Percentiles rank a stretch among this genome's conserved stretches.
Conservation (phyloP, 192 early-diverging fungal genomes). For the Cladochytrium replicatum region DNA sequence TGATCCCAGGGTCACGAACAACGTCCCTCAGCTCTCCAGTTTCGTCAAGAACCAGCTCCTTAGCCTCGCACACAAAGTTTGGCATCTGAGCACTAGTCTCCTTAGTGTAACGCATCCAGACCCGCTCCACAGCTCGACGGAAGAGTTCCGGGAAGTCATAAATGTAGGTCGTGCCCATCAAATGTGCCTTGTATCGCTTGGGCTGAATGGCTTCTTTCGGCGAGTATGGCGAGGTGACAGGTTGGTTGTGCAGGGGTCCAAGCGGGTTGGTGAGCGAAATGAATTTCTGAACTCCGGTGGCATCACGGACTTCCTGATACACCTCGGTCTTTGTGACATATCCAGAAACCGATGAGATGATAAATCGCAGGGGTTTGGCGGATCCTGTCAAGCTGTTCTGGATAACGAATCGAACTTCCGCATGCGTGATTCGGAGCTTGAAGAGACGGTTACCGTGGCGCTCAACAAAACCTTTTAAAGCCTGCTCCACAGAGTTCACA, state of each 20-base stretch:
- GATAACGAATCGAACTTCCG: conserved; percentile 91
- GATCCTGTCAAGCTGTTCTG: conserved; percentile 40
- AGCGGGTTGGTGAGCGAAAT: conserved; percentile 65
- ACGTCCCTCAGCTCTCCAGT: conserved; percentile 62
- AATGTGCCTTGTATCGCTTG: conserved; percentile 92
- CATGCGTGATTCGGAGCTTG: conserved; percentile 88
- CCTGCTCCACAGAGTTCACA: conserved; percentile 67
- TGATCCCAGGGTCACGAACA: conserved; percentile 70
- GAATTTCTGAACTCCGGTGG: conserved; percentile 69
- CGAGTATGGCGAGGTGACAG: conserved; percentile 72
- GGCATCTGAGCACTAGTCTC: conserved; percentile 31
- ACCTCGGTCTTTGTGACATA: conserved; percentile 85
- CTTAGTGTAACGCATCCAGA: conserved; percentile 51
- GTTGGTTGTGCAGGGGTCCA: conserved; percentile 74
- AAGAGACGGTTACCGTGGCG: conserved; percentile 91
- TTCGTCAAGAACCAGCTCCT: conserved; percentile 84
- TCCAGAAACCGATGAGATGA: conserved; percentile 83
- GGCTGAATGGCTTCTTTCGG: conserved; percentile 95
- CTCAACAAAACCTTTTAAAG: conserved; percentile 80
- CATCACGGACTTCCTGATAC: conserved; percentile 84
- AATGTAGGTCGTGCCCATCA: conserved; percentile 96
- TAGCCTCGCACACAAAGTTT: conserved; percentile 56
- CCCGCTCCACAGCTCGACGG: conserved; percentile 70
- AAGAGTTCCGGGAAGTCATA: conserved; percentile 99
- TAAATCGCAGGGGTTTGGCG: conserved; percentile 77